These are phyloP conservation scores for Tuber aestivum DNA, from an alignment of 495 filamentous ascomycete species.

Conservation along the genomic window DNA sequence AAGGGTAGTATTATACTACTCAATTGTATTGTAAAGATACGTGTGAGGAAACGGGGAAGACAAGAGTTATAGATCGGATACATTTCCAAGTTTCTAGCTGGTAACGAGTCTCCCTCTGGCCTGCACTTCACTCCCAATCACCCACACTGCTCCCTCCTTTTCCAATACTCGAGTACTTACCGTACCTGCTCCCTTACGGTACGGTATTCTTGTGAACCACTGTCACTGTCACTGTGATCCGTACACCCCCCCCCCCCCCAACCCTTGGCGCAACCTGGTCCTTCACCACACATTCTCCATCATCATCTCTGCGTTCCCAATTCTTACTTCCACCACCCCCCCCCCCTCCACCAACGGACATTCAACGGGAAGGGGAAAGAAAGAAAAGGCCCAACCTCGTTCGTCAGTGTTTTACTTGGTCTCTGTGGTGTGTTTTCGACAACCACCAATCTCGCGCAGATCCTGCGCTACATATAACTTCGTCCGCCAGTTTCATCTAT, in stretches of 20 bases:
- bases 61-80: slow-evolving; percentile 5
- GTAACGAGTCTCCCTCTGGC: slow-evolving; percentile 7
- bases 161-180: slow-evolving; percentile 35
- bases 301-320: not conserved
- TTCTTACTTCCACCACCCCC: not conserved
- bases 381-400: not conserved
- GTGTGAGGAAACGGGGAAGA: not conserved
- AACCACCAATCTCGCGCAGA: slow-evolving; percentile 1
- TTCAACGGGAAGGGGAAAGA: not conserved
- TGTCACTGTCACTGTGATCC: not conserved
- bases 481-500: slow-evolving; percentile 35
- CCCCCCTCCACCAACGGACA: not conserved
- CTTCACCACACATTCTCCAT: not conserved
- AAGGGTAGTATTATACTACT: not conserved
- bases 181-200: slow-evolving; percentile 30
- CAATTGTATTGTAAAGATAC: not conserved
- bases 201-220: slow-evolving; percentile 3
- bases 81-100: slow-evolving; percentile 2
- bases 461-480: slow-evolving; percentile 6
- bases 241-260: not conserved
- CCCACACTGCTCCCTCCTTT: slow-evolving; percentile 20
- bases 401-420: slow-evolving; percentile 1
- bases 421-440: slow-evolving; percentile 2
- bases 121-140: not conserved
- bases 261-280: not conserved